A percentile compares a stretch with the other conserved stretches of the same genome.
Evolutionary conservation across 306 rosid species (phyloP).

Genomic region (Trifolium subterraneum): DNA sequence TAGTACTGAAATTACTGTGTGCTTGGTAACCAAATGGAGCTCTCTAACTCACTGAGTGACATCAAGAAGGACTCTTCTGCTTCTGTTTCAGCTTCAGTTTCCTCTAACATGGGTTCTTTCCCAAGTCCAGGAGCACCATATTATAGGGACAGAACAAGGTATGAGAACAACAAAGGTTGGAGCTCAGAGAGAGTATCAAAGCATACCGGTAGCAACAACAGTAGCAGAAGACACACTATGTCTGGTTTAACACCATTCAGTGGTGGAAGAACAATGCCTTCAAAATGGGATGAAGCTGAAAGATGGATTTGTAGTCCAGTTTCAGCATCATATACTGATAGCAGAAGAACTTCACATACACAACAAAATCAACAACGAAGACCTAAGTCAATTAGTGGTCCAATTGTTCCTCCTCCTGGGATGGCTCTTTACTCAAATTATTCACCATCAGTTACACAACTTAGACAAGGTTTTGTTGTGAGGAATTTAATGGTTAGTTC

Average conservation of each 20-base stretch:
- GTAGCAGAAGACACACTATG: slow-evolving; percentile 54
- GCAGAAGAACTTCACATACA: slow-evolving; percentile 47
- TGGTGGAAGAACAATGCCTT: slow-evolving; percentile 78
- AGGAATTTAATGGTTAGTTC: slow-evolving; percentile 57
- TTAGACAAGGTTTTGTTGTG: slow-evolving; percentile 51
- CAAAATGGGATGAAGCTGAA: slow-evolving; percentile 98
- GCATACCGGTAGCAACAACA: slow-evolving; percentile 36
- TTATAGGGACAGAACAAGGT: slow-evolving; percentile 46
- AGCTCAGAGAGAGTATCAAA: slow-evolving; percentile 74
- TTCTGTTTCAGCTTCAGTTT: slow-evolving; percentile 28
- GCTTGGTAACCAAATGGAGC: slow-evolving; percentile 5
- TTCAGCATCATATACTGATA: slow-evolving; percentile 38
- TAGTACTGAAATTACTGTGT: neutral
- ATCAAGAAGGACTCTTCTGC: slow-evolving; percentile 60
- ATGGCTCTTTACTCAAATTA: slow-evolving; percentile 51
- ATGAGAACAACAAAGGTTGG: slow-evolving; percentile 71
- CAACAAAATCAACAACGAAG: slow-evolving; percentile 54
- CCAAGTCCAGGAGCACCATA: slow-evolving; percentile 58
- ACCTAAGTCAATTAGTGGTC: slow-evolving; percentile 86
- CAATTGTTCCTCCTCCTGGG: slow-evolving; percentile 68
- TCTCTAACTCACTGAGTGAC: slow-evolving; percentile 18
- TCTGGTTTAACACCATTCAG: slow-evolving; percentile 56
- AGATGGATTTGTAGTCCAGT: slow-evolving; percentile 93
- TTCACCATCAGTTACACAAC: slow-evolving; percentile 50
- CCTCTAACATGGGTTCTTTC: slow-evolving; percentile 41